A percentile compares a stretch with the other conserved stretches of the same genome.
phyloP scores from a whole-genome alignment of 2,329 filamentous ascomycete genomes.

The Ophiosphaerella narmari region DNA sequence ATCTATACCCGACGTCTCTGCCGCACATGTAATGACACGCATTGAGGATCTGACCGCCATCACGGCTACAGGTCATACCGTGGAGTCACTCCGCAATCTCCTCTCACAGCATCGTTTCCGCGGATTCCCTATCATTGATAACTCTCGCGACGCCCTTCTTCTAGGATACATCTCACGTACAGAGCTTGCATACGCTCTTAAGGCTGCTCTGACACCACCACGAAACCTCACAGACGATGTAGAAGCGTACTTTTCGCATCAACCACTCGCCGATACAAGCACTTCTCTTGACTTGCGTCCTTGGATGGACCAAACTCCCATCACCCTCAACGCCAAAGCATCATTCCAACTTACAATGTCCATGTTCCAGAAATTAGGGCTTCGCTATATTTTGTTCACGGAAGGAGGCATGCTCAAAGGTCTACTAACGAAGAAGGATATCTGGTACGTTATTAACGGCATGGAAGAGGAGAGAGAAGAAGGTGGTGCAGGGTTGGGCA shows the following conservation, averaged over 20 bases:
- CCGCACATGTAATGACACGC: constrained; percentile 88
- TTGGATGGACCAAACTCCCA: constrained; percentile 99
- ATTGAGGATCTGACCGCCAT: constrained; percentile 89
- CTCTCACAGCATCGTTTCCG: constrained; percentile 78
- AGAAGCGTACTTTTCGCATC: constrained; percentile 82
- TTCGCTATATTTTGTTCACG: constrained; percentile 87
- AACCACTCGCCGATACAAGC: constrained; percentile 73
- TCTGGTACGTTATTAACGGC: constrained; percentile 87
- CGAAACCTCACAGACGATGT: constrained; percentile 70
- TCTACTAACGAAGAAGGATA: constrained; percentile 93
- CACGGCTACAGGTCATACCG: constrained; percentile 84
- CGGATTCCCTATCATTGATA: constrained; percentile 88
- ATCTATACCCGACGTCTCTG: constrained; percentile 79
- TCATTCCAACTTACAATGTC: constrained; percentile 82
- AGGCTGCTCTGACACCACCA: constrained; percentile 61
- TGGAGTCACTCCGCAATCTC: constrained; percentile 72
- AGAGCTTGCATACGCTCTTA: constrained; percentile 82
- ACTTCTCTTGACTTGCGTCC: constrained; percentile 84
- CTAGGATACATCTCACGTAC: constrained; percentile 93
- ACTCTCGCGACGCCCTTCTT: constrained; percentile 75
- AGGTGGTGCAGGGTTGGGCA: constrained; percentile 42
- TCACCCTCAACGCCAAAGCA: constrained; percentile 79
- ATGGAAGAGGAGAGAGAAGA: constrained; percentile 48
- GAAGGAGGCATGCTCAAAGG: constrained; percentile 83
- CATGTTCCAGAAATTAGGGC: constrained; percentile 92